phyloP scores from a whole-genome alignment of 805 yeast species.

The Saturnispora diversa region DNA sequence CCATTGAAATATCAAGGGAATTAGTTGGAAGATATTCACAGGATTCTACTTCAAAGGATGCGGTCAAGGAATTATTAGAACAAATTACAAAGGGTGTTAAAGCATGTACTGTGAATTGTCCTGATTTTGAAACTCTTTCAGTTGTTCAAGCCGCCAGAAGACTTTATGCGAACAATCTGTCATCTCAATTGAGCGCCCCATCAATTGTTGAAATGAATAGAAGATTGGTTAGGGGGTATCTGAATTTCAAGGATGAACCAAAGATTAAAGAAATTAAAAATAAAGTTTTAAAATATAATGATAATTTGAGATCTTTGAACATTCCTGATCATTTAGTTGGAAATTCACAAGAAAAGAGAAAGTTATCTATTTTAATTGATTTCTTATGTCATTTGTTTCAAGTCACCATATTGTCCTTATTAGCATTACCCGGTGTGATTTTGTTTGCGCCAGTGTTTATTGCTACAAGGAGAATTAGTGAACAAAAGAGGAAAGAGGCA shows the following conservation, averaged over 20 bases:
- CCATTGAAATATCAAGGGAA: slow-evolving; percentile 56
- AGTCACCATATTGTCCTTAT: slow-evolving; percentile 45
- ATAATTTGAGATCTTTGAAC: slow-evolving; percentile 39
- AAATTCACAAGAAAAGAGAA: slow-evolving; percentile 26
- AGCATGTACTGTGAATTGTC: slow-evolving; percentile 82
- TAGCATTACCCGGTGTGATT: slow-evolving; percentile 82
- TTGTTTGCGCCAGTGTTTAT: slow-evolving; percentile 85
- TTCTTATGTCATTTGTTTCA: slow-evolving; percentile 31
- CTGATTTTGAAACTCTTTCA: slow-evolving; percentile 82
- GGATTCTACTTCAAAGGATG: slow-evolving; percentile 55
- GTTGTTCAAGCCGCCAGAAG: slow-evolving; percentile 89
- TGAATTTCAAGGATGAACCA: slow-evolving; percentile 64
- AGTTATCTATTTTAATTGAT: slow-evolving; percentile 19
- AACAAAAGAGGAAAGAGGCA: slow-evolving; percentile 66
- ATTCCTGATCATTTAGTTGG: slow-evolving; percentile 59
- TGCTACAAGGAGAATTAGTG: slow-evolving; percentile 66
- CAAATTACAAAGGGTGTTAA: slow-evolving; percentile 63
- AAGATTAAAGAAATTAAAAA: slow-evolving; percentile 50
- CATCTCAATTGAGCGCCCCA: slow-evolving; percentile 66
- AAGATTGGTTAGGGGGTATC: slow-evolving; percentile 74
- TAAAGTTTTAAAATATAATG: slow-evolving; percentile 65
- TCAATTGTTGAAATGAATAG: slow-evolving; percentile 87
- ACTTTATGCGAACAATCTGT: slow-evolving; percentile 69
- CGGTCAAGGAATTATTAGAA: slow-evolving; percentile 65
- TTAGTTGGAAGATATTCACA: slow-evolving; percentile 58